Conservation (phyloP, 495 filamentous ascomycete genomes). For the Tuber brumale region DNA sequence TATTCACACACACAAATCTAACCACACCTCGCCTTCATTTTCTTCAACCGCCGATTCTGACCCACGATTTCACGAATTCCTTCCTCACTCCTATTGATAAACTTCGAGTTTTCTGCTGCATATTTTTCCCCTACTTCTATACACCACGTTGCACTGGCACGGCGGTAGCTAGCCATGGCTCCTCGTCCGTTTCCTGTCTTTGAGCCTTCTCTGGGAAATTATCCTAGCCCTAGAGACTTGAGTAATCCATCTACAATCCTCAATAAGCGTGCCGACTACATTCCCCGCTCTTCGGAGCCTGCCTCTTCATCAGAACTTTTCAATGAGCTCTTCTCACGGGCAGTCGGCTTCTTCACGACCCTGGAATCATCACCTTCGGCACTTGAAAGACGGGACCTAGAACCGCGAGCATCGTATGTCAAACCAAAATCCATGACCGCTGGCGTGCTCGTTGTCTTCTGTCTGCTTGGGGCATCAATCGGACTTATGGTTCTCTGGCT, state of each 20-base stretch:
- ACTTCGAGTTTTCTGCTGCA: not conserved
- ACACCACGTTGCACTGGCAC: not conserved
- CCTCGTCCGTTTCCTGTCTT: not conserved
- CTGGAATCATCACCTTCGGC: not conserved
- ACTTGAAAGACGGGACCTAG: conserved; percentile 12
- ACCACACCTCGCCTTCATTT: not conserved
- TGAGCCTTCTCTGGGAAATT: not conserved
- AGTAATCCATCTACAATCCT: not conserved
- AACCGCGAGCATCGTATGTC: conserved; percentile 25
- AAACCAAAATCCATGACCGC: conserved; percentile 32
- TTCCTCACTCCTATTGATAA: not conserved
- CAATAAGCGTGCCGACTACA: not conserved
- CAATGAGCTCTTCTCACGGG: not conserved
- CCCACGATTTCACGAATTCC: not conserved
- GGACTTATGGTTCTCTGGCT: conserved; percentile 82
- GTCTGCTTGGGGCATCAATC: conserved; percentile 69
- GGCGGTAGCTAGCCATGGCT: not conserved
- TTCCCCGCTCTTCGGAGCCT: not conserved
- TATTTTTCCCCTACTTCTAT: not conserved
- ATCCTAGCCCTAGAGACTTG: not conserved
- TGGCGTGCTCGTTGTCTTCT: conserved; percentile 76
- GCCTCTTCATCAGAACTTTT: not conserved
- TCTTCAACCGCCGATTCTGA: not conserved
- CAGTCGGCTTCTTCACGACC: conserved; percentile 6
- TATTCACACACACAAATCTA: not conserved